phyloP scores from a whole-genome alignment of 495 filamentous ascomycete genomes.

The Terfezia claveryi region DNA sequence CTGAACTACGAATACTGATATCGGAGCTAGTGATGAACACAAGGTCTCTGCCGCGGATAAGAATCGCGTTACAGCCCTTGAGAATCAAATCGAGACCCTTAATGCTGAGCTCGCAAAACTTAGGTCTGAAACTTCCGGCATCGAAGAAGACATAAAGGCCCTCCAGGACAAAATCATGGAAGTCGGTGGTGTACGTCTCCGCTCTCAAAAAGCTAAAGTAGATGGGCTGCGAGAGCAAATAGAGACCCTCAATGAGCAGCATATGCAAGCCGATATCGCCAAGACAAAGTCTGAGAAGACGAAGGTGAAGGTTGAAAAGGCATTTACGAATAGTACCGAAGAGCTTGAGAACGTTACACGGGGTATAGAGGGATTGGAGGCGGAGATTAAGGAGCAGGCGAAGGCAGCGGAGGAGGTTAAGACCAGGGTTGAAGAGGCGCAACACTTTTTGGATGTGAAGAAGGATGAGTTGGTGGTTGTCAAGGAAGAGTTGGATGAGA shows the following conservation, averaged over 20 bases:
- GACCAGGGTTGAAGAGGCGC: constrained; percentile 61
- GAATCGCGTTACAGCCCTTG: constrained; percentile 30
- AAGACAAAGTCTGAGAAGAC: constrained; percentile 85
- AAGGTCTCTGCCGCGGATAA: background rate
- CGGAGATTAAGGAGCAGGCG: constrained; percentile 53
- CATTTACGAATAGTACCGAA: constrained; percentile 45
- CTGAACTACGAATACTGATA: too few relatives aligned
- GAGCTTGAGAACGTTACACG: constrained; percentile 48
- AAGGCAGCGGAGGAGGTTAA: constrained; percentile 49
- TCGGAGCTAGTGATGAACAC: constrained; percentile 24
- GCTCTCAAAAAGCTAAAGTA: constrained; percentile 81
- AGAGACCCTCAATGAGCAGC: constrained; percentile 51
- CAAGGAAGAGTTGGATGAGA: constrained; percentile 71
- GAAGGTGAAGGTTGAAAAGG: constrained; percentile 64
- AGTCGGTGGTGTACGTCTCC: constrained; percentile 76
- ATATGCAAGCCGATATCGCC: constrained; percentile 62
- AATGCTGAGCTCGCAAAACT: constrained; percentile 62
- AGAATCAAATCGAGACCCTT: constrained; percentile 53
- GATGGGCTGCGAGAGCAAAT: constrained; percentile 79
- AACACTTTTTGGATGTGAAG: constrained; percentile 57
- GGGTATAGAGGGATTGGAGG: constrained; percentile 53
- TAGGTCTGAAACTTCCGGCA: constrained; percentile 53
- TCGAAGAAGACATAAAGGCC: constrained; percentile 76
- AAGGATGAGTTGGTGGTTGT: constrained; percentile 55
- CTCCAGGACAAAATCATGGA: constrained; percentile 97